Conservation (phyloP, 2,329 filamentous ascomycete genomes). For the Samsoniella hepiali region DNA sequence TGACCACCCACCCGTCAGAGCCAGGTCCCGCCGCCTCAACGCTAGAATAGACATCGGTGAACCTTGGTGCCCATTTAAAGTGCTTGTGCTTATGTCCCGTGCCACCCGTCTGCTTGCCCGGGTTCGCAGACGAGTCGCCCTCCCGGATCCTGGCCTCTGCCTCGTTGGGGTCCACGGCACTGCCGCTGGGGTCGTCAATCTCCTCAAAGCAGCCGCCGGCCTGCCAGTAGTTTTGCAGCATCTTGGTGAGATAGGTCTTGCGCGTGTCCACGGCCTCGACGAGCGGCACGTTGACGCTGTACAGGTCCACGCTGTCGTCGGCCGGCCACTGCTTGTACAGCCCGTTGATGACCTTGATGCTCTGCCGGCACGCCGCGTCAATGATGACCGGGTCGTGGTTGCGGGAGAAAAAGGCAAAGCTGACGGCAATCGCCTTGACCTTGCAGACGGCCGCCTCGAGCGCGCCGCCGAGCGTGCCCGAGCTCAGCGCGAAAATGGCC, state of each 20-base stretch:
- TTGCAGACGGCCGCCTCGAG: conserved; percentile 73
- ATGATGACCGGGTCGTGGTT: conserved; percentile 84
- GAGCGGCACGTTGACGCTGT: conserved; percentile 86
- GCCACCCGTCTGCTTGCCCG: conserved; percentile 33
- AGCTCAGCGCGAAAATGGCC: conserved; percentile 73
- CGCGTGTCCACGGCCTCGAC: conserved; percentile 68
- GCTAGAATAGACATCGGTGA: conserved; percentile 81
- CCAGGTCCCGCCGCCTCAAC: conserved; percentile 77
- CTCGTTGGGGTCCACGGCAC: conserved; percentile 59
- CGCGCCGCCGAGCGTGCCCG: conserved; percentile 73
- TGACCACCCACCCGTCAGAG: conserved; percentile 91
- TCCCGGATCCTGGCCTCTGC: conserved; percentile 73
- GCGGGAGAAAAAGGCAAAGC: conserved; percentile 83
- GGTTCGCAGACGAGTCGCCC: conserved; percentile 42
- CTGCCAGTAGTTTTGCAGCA: conserved; percentile 89
- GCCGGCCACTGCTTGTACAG: conserved; percentile 70
- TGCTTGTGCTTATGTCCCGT: conserved; percentile 70
- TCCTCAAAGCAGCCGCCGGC: conserved; percentile 84
- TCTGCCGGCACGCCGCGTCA: conserved; percentile 68
- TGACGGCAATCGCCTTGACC: conserved; percentile 72
- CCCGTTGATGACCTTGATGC: conserved; percentile 74
- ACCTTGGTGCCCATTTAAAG: conserved; percentile 91
- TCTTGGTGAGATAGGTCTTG: conserved; percentile 77
- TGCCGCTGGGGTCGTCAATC: conserved; percentile 57
- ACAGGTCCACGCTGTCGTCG: conserved; percentile 71